phyloP scores from a whole-genome alignment of 306 rosid species.

The Malus fusca region DNA sequence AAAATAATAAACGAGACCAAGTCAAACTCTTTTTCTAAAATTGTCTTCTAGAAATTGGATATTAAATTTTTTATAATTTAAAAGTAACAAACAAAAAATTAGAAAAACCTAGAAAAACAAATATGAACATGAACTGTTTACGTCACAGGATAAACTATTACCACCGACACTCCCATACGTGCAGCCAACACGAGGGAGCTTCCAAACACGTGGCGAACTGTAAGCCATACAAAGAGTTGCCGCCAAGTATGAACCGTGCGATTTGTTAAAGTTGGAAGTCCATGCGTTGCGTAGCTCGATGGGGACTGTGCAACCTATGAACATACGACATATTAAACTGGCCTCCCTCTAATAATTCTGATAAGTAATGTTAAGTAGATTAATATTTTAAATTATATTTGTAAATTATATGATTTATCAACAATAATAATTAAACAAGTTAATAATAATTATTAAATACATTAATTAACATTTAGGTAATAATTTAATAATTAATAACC shows the following conservation, averaged over 20 bases:
- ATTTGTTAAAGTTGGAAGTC: background rate
- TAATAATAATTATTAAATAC: too few relatives aligned
- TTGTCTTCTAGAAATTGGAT: background rate
- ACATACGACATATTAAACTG: too few relatives aligned
- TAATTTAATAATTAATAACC: too few relatives aligned
- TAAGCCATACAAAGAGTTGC: background rate
- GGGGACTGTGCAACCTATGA: conserved; percentile 33
- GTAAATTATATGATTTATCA: too few relatives aligned
- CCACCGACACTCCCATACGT: conserved; percentile 40
- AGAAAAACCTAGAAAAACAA: background rate
- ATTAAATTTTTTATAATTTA: background rate
- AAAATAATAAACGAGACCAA: background rate
- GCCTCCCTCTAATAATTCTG: too few relatives aligned
- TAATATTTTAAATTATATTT: too few relatives aligned
- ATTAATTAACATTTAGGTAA: too few relatives aligned
- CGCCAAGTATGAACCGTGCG: conserved; percentile 25
- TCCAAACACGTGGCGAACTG: conserved; percentile 17
- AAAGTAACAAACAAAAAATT: background rate
- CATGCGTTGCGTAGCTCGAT: conserved; percentile 18
- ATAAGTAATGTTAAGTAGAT: too few relatives aligned
- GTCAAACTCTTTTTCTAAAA: background rate
- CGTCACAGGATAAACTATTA: background rate
- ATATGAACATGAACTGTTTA: background rate
- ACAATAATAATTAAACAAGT: too few relatives aligned
- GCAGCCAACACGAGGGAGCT: conserved; percentile 3